Evolutionary conservation across 2,329 filamentous ascomycete genomes (phyloP).

Genomic region (Pseudocercospora fijiensis): DNA sequence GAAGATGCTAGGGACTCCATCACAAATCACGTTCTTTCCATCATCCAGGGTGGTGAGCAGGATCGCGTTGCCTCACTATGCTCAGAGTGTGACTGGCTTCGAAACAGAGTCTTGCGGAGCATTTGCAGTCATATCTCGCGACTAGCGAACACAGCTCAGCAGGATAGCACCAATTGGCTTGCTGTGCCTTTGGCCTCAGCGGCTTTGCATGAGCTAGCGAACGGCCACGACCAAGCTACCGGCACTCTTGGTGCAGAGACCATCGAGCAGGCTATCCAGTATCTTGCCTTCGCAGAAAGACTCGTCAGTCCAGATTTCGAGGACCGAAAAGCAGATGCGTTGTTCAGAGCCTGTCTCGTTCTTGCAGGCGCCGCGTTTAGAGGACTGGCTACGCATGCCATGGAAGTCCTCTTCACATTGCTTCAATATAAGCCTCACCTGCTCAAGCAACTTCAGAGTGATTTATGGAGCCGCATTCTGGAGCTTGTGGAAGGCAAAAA

Average conservation of each 20-base stretch:
- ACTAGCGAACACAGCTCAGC: background rate
- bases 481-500: slow-evolving; percentile 14
- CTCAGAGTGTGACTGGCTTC: slow-evolving; percentile 19
- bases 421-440: background rate
- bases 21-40: slow-evolving; percentile 17
- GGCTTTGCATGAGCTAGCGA: background rate
- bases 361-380: slow-evolving; percentile 18
- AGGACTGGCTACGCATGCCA: slow-evolving; percentile 13
- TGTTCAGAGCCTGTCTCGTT: slow-evolving; percentile 20
- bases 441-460: slow-evolving; percentile 5
- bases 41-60: slow-evolving; percentile 21
- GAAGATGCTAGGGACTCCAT: slow-evolving; percentile 10
- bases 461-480: slow-evolving; percentile 22
- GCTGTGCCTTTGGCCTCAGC: background rate
- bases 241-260: background rate
- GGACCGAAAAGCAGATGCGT: background rate
- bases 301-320: background rate
- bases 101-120: slow-evolving; percentile 15
- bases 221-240: background rate
- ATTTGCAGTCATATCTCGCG: background rate
- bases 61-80: slow-evolving; percentile 23
- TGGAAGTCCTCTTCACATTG: slow-evolving; percentile 15
- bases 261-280: slow-evolving; percentile 8
- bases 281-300: slow-evolving; percentile 2
- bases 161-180: background rate